A percentile compares a stretch with the other conserved stretches of the same genome.
Evolutionary conservation across 805 yeast species (phyloP).

Genomic region (Zygoascus flipseniorum): DNA sequence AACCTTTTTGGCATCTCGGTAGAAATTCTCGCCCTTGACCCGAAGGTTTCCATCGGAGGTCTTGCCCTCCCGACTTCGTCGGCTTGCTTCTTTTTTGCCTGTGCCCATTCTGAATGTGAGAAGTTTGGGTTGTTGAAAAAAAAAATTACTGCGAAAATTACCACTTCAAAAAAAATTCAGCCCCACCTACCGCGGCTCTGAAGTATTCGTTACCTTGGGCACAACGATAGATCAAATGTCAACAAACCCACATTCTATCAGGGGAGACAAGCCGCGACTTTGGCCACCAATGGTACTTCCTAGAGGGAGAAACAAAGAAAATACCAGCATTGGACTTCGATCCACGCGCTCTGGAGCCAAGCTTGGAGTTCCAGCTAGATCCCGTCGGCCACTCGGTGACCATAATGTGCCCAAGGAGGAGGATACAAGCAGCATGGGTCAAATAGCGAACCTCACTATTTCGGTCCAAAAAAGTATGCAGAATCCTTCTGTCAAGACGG

Average conservation of each 20-base stretch:
- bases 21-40: slow-evolving; percentile 95
- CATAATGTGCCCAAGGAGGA: not conserved
- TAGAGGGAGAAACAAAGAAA: not conserved
- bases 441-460: not conserved
- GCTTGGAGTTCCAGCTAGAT: not conserved
- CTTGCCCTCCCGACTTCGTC: slow-evolving; percentile 77
- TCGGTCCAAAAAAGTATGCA: not conserved
- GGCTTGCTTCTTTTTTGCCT: slow-evolving; percentile 80
- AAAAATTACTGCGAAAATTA: not conserved
- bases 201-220: not conserved
- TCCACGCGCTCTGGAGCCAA: not conserved
- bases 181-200: not conserved
- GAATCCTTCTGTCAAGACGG: not conserved
- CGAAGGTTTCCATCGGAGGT: slow-evolving; percentile 83
- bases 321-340: not conserved
- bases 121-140: not conserved
- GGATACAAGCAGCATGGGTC: no score
- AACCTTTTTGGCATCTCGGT: slow-evolving; percentile 84
- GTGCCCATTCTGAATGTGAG: slow-evolving; percentile 62
- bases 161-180: not conserved
- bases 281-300: not conserved
- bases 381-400: not conserved
- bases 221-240: not conserved
- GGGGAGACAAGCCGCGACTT: not conserved
- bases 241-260: not conserved